Base-by-base conservation (phyloP, 1,284 basidiomycete species). In the Athelia psychrophila region DNA sequence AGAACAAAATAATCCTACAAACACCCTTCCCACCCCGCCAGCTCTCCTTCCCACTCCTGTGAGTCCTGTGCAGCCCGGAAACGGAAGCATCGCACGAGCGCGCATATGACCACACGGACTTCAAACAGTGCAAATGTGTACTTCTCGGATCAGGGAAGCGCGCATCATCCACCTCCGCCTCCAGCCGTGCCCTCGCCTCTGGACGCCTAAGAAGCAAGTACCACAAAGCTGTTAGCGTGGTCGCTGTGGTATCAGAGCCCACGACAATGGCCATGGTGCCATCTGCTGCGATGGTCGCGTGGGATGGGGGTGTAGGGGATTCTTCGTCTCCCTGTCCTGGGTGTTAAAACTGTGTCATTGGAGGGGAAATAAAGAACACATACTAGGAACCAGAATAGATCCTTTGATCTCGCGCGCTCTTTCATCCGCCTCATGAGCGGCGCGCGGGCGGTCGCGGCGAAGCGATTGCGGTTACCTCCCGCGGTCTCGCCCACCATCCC, bases 231-330 rank as follows among this genome's bases (percentile, higher is more conserved):
- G 40, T 47, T 2, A 58, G 46, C 1, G 56, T 48, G 18, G 50
- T 56, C 1, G 49, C 54, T 6, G 65, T 66, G 0, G 69, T 70
- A 47, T 71, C 70, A 8, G 70, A 66, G 19, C 70, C 70, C 4
- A 61, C 61, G n/a, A 61, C 36, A 13, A 63, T 56, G 12, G 55
- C 51, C 4, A 59, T 40, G 1, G 22, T 22, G n/a, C 54, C 47
- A 22, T 56, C 56, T 19, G 50, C 18, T 5, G 42, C 25, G 9
- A 54, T 24, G 16, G 38, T 48, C 13, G 52, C 36, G 8, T 30
- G n/a, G 3, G 50, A 40, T n/a, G 44, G 55, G 9, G 30, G 15
- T 5, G 44, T 48, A 22, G 35, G 13, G 9, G 51, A 50, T 33
- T 54, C 53, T 33, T 57, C 53, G 36, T 56, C 57, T 18, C 46